Base-by-base conservation (phyloP, 73 alveolate species). In the Symbiodinium natans region DNA sequence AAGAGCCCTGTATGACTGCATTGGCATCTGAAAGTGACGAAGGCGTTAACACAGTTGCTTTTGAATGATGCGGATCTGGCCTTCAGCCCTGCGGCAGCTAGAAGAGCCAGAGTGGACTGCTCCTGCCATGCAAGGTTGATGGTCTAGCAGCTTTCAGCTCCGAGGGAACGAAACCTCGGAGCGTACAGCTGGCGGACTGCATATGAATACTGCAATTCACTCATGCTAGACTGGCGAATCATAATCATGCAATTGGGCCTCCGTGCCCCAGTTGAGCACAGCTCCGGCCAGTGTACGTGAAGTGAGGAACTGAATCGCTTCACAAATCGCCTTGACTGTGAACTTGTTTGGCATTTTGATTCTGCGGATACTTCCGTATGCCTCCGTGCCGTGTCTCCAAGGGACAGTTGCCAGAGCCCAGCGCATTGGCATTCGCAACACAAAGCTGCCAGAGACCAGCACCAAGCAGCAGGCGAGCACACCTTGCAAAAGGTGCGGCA, bases 251-350 rank as follows among this genome's bases (percentile, higher is more conserved):
- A n/a, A n/a, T n/a, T n/a, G n/a, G 68, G 4, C 94, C 94, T 87
- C 86, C 19, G 31, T 56, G 71, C 71, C 85, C 94, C 94, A 87
- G 29, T 38, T 87, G 27, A 87, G 71, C 23, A 39, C 15, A 23
- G 94, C 86, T 36, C 68, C 94, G 2, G 94, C 94, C 34, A 87
- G 71, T 13, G 94, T 87, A 29, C 94, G 75, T 3, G 94, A 87
- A 85, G 85, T 87, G 38, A 87, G 43, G 71, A 87, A 87, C 85
- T 87, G 94, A 23, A 87, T 27, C 38, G 94, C 94, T n/a, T 87
- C 94, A 27, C 59, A 87, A 27, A 46, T 23, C 43, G 94, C 94
- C 94, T 87, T 13, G 21, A 13, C 59, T 13, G 59, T 13, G 13
- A n/a, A n/a, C n/a, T n/a, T n/a, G n/a, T n/a, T n/a, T n/a, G n/a